phyloP scores from a whole-genome alignment of 257 asterid genomes.

The Lavandula angustifolia region DNA sequence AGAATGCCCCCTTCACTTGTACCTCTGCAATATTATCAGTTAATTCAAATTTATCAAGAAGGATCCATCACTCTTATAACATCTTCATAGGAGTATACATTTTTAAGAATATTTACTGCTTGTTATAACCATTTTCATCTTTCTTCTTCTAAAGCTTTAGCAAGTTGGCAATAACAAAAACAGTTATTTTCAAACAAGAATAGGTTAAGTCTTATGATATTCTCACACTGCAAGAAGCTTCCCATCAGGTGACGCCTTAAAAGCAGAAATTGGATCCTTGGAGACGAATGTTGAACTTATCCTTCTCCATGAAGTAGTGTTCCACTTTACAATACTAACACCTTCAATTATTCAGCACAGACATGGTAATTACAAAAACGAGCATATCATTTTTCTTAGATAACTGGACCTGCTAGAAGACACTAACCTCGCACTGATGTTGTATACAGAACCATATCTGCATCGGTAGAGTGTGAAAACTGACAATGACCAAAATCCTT shows the following conservation, averaged over 20 bases:
- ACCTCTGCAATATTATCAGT: conserved; percentile 65
- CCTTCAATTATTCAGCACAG: conserved; percentile 55
- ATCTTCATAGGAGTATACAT: neutral
- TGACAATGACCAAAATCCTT: conserved; percentile 74
- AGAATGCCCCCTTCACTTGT: conserved; percentile 72
- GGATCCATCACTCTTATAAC: neutral
- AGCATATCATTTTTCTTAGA: conserved; percentile 2
- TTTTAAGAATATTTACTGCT: neutral
- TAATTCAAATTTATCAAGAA: conserved; percentile 13
- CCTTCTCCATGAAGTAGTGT: conserved; percentile 67
- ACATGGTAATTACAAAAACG: conserved; percentile 25
- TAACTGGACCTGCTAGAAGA: conserved; percentile 22
- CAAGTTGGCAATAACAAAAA: conserved; percentile 1
- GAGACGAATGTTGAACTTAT: conserved; percentile 59
- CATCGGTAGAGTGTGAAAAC: conserved; percentile 61
- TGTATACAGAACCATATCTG: conserved; percentile 62
- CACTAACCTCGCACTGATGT: conserved; percentile 64
- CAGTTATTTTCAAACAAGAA: neutral
- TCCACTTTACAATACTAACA: conserved; percentile 66
- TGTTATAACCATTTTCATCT: neutral
- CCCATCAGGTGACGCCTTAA: conserved; percentile 82
- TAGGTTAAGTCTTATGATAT: neutral
- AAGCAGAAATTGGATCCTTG: conserved; percentile 77
- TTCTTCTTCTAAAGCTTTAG: conserved; percentile 7
- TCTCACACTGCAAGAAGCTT: conserved; percentile 82